phyloP scores from a whole-genome alignment of 768 basidiomycete genomes.

The Pulveroboletus frians region DNA sequence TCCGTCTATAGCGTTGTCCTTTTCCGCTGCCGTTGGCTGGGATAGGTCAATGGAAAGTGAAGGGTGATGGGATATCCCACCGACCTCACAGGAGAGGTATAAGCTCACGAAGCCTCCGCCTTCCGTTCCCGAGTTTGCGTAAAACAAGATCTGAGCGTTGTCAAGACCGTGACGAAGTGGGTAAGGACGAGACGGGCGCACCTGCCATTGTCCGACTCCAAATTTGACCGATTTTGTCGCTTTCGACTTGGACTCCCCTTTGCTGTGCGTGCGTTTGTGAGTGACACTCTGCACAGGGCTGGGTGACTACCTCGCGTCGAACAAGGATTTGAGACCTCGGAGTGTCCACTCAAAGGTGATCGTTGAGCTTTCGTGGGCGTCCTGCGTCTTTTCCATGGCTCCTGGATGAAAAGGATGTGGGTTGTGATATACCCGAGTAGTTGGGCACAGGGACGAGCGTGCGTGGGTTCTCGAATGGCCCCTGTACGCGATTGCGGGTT shows the following conservation, averaged over 20 bases:
- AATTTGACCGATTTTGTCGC: conserved; percentile 73
- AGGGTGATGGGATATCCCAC: conserved; percentile 17
- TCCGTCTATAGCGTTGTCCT: conserved; percentile 57
- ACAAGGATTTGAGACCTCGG: conserved; percentile 61
- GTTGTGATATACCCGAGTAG: background rate
- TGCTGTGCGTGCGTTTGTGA: conserved; percentile 31
- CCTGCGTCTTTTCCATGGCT: conserved; percentile 30
- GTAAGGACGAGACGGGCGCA: conserved; percentile 16
- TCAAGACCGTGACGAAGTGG: background rate
- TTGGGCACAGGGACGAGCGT: background rate
- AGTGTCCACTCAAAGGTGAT: conserved; percentile 78
- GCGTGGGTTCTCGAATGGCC: background rate
- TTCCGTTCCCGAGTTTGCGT: conserved; percentile 72
- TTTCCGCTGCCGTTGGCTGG: conserved; percentile 76
- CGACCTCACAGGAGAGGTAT: conserved; percentile 78
- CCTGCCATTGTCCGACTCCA: conserved; percentile 75
- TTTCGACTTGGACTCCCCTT: conserved; percentile 74
- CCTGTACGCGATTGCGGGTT: background rate
- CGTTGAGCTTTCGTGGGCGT: conserved; percentile 48
- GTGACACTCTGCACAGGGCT: background rate
- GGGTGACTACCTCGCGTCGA: conserved; percentile 54
- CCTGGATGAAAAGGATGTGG: background rate
- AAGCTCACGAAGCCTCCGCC: conserved; percentile 63
- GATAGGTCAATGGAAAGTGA: conserved; percentile 4
- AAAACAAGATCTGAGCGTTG: conserved; percentile 65